A percentile compares a stretch with the other conserved stretches of the same genome.
Evolutionary conservation across 257 asterid species (phyloP).

Genomic region (Nyctanthes arbortristis): DNA sequence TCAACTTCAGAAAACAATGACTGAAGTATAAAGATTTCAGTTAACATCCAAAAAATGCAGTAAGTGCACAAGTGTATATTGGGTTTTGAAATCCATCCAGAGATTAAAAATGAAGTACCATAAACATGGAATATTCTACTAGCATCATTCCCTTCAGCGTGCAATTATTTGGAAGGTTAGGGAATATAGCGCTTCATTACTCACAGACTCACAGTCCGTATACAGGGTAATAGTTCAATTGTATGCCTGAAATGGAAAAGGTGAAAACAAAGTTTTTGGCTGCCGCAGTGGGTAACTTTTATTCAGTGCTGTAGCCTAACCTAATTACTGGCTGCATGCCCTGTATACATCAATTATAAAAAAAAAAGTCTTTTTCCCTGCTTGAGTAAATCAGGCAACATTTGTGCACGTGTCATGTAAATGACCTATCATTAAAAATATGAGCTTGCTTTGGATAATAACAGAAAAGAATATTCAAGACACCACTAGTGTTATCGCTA

Average conservation of each 20-base stretch:
- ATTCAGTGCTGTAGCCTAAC: neutral
- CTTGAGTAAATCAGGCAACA: neutral
- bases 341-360: no score
- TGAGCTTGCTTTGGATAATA: no score
- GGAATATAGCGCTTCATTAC: neutral
- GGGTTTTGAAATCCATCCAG: neutral
- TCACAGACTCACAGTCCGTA: no score
- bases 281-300: neutral
- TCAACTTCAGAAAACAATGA: neutral
- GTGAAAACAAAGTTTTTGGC: neutral
- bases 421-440: neutral
- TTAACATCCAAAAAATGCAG: neutral
- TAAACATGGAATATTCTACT: neutral
- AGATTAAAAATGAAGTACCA: neutral
- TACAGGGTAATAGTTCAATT: no score
- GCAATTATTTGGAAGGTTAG: neutral
- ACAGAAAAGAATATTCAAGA: neutral
- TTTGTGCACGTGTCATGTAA: neutral
- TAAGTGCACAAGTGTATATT: neutral
- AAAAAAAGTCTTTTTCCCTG: neutral
- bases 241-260: neutral
- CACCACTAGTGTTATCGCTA: neutral
- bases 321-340: no score
- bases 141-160: neutral
- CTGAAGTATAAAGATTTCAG: neutral